phyloP scores from a whole-genome alignment of 148 eudicot species.

The Vaccinium macrocarpon region DNA sequence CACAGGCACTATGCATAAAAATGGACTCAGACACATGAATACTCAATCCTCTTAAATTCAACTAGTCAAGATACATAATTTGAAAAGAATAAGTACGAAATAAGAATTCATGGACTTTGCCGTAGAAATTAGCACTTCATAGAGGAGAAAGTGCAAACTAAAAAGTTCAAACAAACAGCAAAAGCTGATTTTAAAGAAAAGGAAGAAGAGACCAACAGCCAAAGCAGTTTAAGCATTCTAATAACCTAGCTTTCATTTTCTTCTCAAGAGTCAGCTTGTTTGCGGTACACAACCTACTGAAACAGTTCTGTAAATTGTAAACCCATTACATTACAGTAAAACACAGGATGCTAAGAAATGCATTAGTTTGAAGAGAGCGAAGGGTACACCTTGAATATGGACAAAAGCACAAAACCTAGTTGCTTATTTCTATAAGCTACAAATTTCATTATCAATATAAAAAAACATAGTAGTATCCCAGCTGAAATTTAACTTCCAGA shows the following conservation, averaged over 20 bases:
- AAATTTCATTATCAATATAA: neutral
- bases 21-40: neutral
- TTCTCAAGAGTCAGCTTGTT: neutral
- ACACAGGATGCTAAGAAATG: neutral
- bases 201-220: neutral
- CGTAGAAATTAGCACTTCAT: neutral
- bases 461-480: neutral
- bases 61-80: neutral
- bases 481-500: neutral
- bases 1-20: neutral
- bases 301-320: neutral
- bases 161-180: neutral
- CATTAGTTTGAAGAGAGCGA: neutral
- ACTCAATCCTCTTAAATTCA: neutral
- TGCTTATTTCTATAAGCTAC: neutral
- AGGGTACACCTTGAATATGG: neutral
- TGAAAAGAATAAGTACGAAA: neutral
- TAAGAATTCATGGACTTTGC: neutral
- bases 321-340: neutral
- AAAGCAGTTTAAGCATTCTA: slow-evolving; percentile 1
- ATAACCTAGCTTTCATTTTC: neutral
- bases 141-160: slow-evolving; percentile 12
- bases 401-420: neutral
- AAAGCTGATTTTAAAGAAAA: neutral
- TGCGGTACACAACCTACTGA: neutral